Percentiles rank a stretch among this genome's conserved stretches.
Conservation (phyloP, 306 rosid species). For the Medicago truncatula region DNA sequence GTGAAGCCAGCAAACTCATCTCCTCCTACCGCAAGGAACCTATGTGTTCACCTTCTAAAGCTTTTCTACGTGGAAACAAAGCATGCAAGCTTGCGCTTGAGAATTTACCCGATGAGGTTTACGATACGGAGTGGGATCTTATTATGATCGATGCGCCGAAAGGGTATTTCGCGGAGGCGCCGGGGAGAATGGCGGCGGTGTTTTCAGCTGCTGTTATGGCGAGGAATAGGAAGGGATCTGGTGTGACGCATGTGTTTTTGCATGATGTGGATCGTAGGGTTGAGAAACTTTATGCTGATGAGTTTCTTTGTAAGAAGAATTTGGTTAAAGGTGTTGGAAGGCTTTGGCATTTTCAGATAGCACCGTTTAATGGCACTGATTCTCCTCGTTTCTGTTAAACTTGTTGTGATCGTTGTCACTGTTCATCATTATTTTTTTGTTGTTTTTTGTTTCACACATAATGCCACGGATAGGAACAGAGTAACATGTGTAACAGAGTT, state of each 20-base stretch:
- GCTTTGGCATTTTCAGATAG: slow-evolving; percentile 1
- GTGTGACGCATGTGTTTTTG: slow-evolving; percentile 82
- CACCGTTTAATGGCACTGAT: background rate
- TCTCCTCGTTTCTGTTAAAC: background rate
- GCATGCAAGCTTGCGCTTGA: slow-evolving; percentile 70
- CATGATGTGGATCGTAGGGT: slow-evolving; percentile 91
- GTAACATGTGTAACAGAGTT: background rate
- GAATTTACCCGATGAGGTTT: slow-evolving; percentile 72
- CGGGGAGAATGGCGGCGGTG: slow-evolving; percentile 91
- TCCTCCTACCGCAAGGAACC: slow-evolving; percentile 51
- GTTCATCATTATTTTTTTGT: background rate
- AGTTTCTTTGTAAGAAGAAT: slow-evolving; percentile 66
- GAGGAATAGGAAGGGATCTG: slow-evolving; percentile 64
- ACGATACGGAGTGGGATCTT: slow-evolving; percentile 85
- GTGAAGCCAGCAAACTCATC: slow-evolving; percentile 59
- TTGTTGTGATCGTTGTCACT: background rate
- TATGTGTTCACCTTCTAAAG: slow-evolving; percentile 51
- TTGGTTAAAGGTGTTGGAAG: background rate
- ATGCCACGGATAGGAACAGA: background rate
- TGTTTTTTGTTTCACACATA: background rate
- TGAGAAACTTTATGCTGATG: slow-evolving; percentile 76
- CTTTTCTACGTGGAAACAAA: slow-evolving; percentile 60
- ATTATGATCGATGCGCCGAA: slow-evolving; percentile 92
- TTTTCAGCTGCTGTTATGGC: slow-evolving; percentile 94
- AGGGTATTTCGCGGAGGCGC: slow-evolving; percentile 84